These are phyloP conservation scores for Periconia macrospinosa DNA, from an alignment of 2,329 filamentous ascomycete species.

Conservation along the genomic window DNA sequence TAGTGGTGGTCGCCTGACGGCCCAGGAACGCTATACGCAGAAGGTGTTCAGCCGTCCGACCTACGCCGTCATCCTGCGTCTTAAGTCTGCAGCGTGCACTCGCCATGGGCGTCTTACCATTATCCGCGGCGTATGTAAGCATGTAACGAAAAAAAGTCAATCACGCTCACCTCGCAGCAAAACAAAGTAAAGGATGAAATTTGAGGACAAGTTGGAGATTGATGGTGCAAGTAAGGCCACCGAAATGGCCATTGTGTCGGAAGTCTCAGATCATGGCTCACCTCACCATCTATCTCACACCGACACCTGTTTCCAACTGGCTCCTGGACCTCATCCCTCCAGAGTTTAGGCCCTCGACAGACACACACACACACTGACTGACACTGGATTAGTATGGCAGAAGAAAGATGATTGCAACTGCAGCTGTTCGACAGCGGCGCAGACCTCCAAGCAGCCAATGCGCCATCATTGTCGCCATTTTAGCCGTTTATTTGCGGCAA, in stretches of 20 bases:
- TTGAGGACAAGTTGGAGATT: not conserved
- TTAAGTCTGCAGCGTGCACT: too few relatives aligned
- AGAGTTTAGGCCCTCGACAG: not conserved
- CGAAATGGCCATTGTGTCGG: not conserved
- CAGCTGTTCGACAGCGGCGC: conserved; percentile 6
- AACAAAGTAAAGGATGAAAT: too few relatives aligned
- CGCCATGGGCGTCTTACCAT: too few relatives aligned
- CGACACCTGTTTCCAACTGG: not conserved
- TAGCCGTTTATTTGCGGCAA: conserved; percentile 33
- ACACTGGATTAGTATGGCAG: not conserved
- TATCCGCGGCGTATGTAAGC: too few relatives aligned
- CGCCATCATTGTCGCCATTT: conserved; percentile 30
- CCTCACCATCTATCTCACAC: not conserved
- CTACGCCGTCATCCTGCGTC: not conserved
- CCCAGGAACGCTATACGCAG: not conserved
- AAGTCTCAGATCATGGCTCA: not conserved
- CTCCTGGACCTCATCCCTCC: not conserved
- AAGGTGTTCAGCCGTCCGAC: not conserved
- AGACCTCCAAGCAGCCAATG: conserved; percentile 19
- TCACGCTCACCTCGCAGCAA: too few relatives aligned
- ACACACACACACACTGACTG: not conserved
- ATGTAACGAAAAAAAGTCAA: too few relatives aligned
- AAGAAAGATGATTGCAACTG: not conserved
- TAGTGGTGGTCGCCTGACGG: not conserved
- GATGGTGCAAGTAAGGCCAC: not conserved